Conservation (phyloP, 2,329 filamentous ascomycete species). For the Fusarium piperis region DNA sequence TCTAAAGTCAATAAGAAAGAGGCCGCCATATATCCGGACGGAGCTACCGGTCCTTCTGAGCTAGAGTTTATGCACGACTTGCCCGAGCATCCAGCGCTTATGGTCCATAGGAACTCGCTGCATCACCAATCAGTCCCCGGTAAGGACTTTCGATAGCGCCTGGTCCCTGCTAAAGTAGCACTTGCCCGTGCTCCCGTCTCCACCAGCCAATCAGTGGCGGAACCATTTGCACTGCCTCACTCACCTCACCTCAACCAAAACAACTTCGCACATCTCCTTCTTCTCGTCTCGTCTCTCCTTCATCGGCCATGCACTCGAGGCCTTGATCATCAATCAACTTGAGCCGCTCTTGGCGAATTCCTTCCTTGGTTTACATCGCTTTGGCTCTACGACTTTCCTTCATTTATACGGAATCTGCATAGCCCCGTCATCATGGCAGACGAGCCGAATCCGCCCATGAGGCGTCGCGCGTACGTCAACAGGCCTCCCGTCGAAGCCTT, state of each 20-base stretch:
- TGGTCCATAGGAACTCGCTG: background rate
- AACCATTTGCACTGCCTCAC: slow-evolving; percentile 36
- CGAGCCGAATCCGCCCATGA: slow-evolving; percentile 34
- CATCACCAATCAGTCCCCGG: slow-evolving; percentile 1
- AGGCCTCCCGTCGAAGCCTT: slow-evolving; percentile 21
- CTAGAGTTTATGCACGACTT: background rate
- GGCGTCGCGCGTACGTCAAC: slow-evolving; percentile 40
- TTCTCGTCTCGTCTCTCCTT: slow-evolving; percentile 19
- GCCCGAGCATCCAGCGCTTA: background rate
- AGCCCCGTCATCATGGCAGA: slow-evolving; percentile 34
- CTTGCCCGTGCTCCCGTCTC: background rate
- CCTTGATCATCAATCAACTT: background rate
- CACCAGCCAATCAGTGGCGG: slow-evolving; percentile 22
- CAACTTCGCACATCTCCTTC: slow-evolving; percentile 1
- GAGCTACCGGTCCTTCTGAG: background rate
- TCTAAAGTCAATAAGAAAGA: background rate
- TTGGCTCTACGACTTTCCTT: slow-evolving; percentile 4
- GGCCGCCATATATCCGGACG: background rate
- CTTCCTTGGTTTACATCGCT: background rate
- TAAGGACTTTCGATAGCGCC: slow-evolving; percentile 21
- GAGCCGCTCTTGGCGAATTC: background rate
- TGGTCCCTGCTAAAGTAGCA: slow-evolving; percentile 23
- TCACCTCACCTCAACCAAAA: slow-evolving; percentile 23
- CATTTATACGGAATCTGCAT: background rate
- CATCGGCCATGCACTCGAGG: background rate